Base-by-base conservation (phyloP, 1,284 basidiomycete genomes). In the Polyporus tsugae region DNA sequence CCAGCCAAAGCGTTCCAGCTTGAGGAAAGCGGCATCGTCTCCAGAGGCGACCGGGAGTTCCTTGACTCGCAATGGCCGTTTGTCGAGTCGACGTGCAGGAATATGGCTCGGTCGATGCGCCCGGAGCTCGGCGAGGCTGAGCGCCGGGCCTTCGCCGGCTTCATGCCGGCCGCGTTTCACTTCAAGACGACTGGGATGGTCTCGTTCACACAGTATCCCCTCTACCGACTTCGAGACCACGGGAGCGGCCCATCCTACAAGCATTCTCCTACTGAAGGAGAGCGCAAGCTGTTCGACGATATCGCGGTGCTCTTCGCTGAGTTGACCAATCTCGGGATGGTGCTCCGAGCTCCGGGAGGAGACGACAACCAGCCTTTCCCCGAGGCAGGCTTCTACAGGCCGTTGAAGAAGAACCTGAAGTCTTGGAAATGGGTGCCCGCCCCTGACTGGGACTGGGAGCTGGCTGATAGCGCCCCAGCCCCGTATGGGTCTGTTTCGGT, bases 161-260 rank as follows among this genome's bases (percentile, higher is more conserved):
- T 46, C 44, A 46, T 46, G 7, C 44, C 44, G n/a, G 44, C 44
- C 44, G 44, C n/a, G n/a, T 46, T 46, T n/a, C 44, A 46, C 44
- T 46, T 46, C 44, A 9, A 46, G 44, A 46, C n/a, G n/a, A 46
- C 44, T n/a, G 44, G 44, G 44, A 9, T 46, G 19, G n/a, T 22
- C 6, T 46, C 44, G n/a, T 46, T 46, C 44, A n/a, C 19, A 6
- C 44, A 46, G 44, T 46, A 46, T n/a, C 44, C 44, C 44, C 44
- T 46, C 44, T 46, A 46, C 6, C 44, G 44, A 1, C 44, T 46
- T n/a, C 44, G 44, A 6, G 44, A 6, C n/a, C 19, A 46, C 15
- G 44, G 6, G 10, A 22, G 13, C 19, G 44, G n/a, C 7, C n/a
- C n/a, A 9, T 9, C 44, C 7, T 22, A 6, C 44, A 9, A 46